A percentile compares a stretch with the other conserved stretches of the same genome.
phyloP scores from a whole-genome alignment of 2,329 filamentous ascomycete species.

The Colletotrichum sp. region DNA sequence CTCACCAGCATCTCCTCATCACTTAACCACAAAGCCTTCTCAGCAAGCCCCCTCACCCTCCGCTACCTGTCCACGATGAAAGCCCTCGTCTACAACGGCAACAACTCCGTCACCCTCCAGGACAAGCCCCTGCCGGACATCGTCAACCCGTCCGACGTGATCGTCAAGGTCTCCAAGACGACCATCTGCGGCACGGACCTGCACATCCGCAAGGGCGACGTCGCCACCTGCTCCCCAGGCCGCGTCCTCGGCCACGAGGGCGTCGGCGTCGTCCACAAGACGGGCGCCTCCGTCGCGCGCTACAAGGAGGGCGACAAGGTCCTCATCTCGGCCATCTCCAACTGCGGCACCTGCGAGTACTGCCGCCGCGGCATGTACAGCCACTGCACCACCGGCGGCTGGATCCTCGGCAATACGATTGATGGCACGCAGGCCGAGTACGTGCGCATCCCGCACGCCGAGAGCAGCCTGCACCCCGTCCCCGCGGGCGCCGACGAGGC shows the following conservation, averaged over 20 bases:
- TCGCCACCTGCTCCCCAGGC: slow-evolving; percentile 22
- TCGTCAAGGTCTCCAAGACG: slow-evolving; percentile 37
- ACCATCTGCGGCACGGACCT: slow-evolving; percentile 41
- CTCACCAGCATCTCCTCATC: not conserved
- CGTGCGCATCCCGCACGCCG: slow-evolving; percentile 67
- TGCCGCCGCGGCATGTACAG: slow-evolving; percentile 56
- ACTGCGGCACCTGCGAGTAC: slow-evolving; percentile 55
- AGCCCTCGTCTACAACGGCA: slow-evolving; percentile 47
- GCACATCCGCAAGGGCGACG: slow-evolving; percentile 35
- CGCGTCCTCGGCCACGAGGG: slow-evolving; percentile 42
- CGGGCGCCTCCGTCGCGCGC: slow-evolving; percentile 37
- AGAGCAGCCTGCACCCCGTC: slow-evolving; percentile 68
- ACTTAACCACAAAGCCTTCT: not conserved
- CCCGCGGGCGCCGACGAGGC: slow-evolving; percentile 49
- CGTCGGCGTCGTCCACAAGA: slow-evolving; percentile 38
- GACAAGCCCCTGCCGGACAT: slow-evolving; percentile 32
- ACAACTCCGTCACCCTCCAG: slow-evolving; percentile 37
- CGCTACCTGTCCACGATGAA: slow-evolving; percentile 40
- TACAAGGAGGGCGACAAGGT: slow-evolving; percentile 43
- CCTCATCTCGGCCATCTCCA: slow-evolving; percentile 36
- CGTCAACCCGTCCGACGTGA: slow-evolving; percentile 31
- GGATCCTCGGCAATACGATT: slow-evolving; percentile 57
- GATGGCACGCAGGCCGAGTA: slow-evolving; percentile 64
- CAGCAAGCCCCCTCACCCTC: not conserved
- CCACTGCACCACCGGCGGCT: slow-evolving; percentile 58